phyloP scores from a whole-genome alignment of 495 filamentous ascomycete species.

The Corynascus novoguineensis region DNA sequence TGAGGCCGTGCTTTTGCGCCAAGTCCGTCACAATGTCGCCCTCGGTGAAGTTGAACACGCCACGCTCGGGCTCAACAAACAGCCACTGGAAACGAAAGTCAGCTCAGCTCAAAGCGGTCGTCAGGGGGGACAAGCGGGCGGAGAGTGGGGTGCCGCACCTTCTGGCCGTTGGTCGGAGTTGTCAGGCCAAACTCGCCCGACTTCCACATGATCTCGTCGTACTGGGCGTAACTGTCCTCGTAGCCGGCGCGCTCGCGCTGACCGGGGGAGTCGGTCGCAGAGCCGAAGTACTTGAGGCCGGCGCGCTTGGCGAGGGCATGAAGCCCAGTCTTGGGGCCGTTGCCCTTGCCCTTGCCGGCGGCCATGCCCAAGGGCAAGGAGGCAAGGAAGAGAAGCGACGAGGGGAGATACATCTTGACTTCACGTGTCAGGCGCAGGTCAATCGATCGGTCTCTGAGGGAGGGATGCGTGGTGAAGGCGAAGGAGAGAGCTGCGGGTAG shows the following conservation, averaged over 20 bases:
- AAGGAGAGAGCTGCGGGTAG: neutral
- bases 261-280: conserved; percentile 44
- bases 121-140: too few relatives aligned
- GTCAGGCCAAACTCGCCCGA: conserved; percentile 47
- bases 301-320: conserved; percentile 36
- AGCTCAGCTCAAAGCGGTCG: neutral
- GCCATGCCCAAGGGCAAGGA: conserved; percentile 13
- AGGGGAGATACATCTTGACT: conserved; percentile 20
- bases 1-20: conserved; percentile 41
- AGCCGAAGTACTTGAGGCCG: conserved; percentile 46
- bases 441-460: too few relatives aligned
- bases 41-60: conserved; percentile 49
- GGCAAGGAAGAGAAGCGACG: conserved; percentile 17
- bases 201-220: conserved; percentile 39
- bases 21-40: conserved; percentile 47
- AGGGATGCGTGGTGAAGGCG: neutral
- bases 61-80: conserved; percentile 43
- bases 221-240: conserved; percentile 24
- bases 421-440: neutral
- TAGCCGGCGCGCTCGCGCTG: conserved; percentile 34
- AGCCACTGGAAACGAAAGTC: conserved; percentile 38
- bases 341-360: conserved; percentile 11
- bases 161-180: conserved; percentile 50
- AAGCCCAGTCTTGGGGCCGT: conserved; percentile 16
- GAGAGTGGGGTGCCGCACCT: conserved; percentile 22